phyloP scores from a whole-genome alignment of 2,329 filamentous ascomycete genomes.

The Penicillium brevicompactum region DNA sequence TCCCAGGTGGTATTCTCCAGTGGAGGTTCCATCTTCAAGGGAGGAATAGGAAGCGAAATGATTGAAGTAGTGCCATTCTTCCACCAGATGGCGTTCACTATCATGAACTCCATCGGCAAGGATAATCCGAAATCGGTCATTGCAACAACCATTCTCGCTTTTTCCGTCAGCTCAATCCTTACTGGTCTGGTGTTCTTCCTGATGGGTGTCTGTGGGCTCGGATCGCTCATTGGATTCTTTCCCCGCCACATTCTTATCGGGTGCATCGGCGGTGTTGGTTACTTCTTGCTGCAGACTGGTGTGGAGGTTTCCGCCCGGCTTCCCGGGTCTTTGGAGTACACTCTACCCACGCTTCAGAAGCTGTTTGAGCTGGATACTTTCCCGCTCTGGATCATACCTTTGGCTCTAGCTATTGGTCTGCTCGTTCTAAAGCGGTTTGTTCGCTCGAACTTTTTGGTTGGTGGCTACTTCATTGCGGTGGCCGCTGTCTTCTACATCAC shows the following conservation, averaged over 20 bases:
- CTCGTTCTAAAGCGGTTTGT: conserved; percentile 75
- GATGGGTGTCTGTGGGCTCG: conserved; percentile 84
- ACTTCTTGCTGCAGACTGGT: conserved; percentile 88
- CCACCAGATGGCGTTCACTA: conserved; percentile 94
- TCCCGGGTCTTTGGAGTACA: conserved; percentile 81
- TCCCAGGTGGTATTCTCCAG: conserved; percentile 87
- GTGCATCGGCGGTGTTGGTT: conserved; percentile 95
- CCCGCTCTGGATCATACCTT: conserved; percentile 78
- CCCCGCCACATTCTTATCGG: conserved; percentile 94
- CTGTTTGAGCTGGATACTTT: conserved; percentile 75
- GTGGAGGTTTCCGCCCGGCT: conserved; percentile 91
- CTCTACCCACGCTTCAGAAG: conserved; percentile 72
- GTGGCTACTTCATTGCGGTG: conserved; percentile 82
- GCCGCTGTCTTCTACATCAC: conserved; percentile 59
- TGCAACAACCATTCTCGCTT: conserved; percentile 90
- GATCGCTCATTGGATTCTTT: conserved; percentile 94
- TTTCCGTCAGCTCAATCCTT: conserved; percentile 84
- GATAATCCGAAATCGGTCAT: conserved; percentile 83
- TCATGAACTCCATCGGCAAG: conserved; percentile 75
- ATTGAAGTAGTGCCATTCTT: conserved; percentile 99
- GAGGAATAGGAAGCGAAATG: conserved; percentile 92
- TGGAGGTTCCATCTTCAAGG: conserved; percentile 82
- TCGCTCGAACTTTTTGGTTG: conserved; percentile 81
- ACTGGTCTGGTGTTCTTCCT: conserved; percentile 90
- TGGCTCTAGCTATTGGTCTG: conserved; percentile 73